Conservation (phyloP, 768 basidiomycete genomes). For the Gymnopilus junonius region DNA sequence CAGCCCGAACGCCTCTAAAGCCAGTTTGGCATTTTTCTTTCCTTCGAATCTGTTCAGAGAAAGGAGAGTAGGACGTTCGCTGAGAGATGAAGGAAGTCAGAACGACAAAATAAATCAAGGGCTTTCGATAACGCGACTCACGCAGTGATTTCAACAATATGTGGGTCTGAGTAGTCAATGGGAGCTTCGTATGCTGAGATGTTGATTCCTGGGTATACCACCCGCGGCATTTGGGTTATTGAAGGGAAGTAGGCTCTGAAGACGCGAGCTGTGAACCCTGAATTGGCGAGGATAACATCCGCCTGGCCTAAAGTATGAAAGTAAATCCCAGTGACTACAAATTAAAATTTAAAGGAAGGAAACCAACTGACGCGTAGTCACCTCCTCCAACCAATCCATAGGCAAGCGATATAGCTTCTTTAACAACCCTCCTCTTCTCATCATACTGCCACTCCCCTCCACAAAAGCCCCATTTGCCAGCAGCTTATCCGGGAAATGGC, state of each 20-base stretch:
- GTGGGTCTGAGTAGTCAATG: conserved; percentile 48
- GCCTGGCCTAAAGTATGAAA: conserved; percentile 65
- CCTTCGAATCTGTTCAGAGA: conserved; percentile 95
- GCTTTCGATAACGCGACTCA: conserved; percentile 39
- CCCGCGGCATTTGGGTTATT: conserved; percentile 61
- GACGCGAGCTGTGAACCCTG: conserved; percentile 84
- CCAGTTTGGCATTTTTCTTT: conserved; percentile 91
- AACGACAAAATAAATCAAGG: background rate
- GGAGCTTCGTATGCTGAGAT: conserved; percentile 65
- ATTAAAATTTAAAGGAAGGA: background rate
- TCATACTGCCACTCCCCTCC: conserved; percentile 48
- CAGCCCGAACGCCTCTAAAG: conserved; percentile 75
- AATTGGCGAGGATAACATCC: conserved; percentile 91
- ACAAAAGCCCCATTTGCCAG: conserved; percentile 74
- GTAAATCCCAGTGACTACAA: background rate
- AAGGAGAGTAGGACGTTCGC: conserved; percentile 73
- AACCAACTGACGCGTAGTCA: conserved; percentile 74
- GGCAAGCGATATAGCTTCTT: conserved; percentile 85
- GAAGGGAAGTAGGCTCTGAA: conserved; percentile 78
- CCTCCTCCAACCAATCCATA: conserved; percentile 89
- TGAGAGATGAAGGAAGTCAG: no score
- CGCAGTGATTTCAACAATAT: conserved; percentile 63
- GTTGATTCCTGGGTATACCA: conserved; percentile 98
- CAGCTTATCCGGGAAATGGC: conserved; percentile 97
- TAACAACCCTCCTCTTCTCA: conserved; percentile 50